Evolutionary conservation across 2,329 filamentous ascomycete species (phyloP).

Genomic region (Xylariaceae sp.): DNA sequence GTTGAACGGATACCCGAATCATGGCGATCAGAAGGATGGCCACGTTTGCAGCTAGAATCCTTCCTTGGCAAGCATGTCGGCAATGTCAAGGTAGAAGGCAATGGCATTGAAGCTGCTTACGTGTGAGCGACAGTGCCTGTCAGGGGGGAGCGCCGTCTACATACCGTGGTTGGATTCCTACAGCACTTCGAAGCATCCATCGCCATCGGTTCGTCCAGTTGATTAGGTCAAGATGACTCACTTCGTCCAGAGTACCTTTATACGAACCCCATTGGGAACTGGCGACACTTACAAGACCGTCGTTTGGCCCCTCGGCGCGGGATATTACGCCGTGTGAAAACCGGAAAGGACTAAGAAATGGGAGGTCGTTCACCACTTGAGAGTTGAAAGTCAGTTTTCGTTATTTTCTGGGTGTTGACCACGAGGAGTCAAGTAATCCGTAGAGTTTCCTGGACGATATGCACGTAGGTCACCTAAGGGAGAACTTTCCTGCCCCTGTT

Average conservation of each 20-base stretch:
- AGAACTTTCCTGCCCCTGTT: not conserved
- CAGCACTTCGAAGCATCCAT: constrained; percentile 49
- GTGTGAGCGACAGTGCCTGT: constrained; percentile 7
- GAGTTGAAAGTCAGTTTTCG: not conserved
- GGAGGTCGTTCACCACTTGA: constrained; percentile 42
- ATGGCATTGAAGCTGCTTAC: constrained; percentile 56
- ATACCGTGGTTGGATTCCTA: constrained; percentile 48
- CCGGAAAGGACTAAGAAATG: constrained; percentile 60
- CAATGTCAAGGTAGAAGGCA: constrained; percentile 61
- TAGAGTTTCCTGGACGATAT: not conserved
- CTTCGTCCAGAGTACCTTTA: constrained; percentile 56
- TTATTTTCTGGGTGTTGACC: not conserved
- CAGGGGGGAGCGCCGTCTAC: constrained; percentile 29
- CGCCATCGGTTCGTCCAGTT: constrained; percentile 61
- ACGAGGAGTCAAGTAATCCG: not conserved
- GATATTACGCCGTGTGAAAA: constrained; percentile 47
- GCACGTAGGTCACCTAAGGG: not conserved
- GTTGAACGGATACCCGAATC: not conserved
- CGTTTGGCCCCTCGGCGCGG: constrained; percentile 53
- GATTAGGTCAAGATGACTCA: constrained; percentile 61
- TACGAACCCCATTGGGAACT: constrained; percentile 60
- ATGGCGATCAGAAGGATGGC: not conserved
- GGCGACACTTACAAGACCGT: constrained; percentile 61
- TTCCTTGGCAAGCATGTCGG: constrained; percentile 67
- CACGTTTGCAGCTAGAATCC: constrained; percentile 35